Base-by-base conservation (phyloP, 208 protist genomes). In the Wallacemonas rigidus region DNA sequence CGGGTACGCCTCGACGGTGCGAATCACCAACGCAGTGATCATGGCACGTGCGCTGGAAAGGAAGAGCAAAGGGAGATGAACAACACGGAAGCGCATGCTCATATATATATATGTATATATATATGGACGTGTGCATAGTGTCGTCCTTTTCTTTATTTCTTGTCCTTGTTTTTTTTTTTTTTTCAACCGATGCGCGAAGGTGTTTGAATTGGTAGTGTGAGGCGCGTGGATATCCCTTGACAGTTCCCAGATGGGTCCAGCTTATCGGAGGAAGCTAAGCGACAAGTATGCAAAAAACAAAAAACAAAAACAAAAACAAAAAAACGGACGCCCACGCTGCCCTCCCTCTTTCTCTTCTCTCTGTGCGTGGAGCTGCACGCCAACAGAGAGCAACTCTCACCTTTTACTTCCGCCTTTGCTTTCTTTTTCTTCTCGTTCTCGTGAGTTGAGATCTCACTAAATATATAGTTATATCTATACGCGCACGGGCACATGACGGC, bases 271-370 rank as follows among this genome's bases (percentile, higher is more conserved):
- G 45, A 50, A 50, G 45, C 12, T 6, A 50, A 14, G 45, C 45
- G 45, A 26, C 26, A 26, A 26, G 26, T 26, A 26, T 26, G 26
- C 26, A 65, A 8, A 62, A 62, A 40, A 65, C 9, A 65, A 40
- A 5, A 65, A 65, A 65, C 35, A 65, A 6, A 41, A 15, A 65
- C 14, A 40, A 65, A 65, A 65, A 65, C 3, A 65, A 65, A 43
- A 65, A 41, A 12, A 65, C 8, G 15, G 12, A 48, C 35, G 17
- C 6, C 8, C 12, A n/a, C 17, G 43, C 7, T 41, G 36, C 43
- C 7, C 12, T 6, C 44, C 8, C 44, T 65, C 3, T 41, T 45
- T 6, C 56, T 39, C 17, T 14, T 12, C 15, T 35, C 9, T 35
- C 48, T 69, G 64, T 69, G 3, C 39, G 14, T 50, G 12, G 12